These are phyloP conservation scores for Dactylellina drechsleri DNA, from an alignment of 2,329 filamentous ascomycete genomes.

Conservation along the genomic window DNA sequence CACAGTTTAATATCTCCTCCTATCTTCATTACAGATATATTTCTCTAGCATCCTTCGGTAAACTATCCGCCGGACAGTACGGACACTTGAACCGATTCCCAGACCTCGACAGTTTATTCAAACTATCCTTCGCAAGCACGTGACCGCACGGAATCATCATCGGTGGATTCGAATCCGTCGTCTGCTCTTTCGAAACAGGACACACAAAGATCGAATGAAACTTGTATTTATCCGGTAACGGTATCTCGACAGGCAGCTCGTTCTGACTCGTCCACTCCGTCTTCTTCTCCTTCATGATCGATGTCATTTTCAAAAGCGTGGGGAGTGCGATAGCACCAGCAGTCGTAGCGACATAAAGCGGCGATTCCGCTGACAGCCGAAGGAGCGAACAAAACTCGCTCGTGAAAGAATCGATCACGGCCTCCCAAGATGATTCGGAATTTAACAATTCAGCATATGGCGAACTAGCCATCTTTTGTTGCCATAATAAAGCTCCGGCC, in stretches of 20 bases:
- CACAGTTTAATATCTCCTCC: background rate
- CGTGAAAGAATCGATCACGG: conserved; percentile 86
- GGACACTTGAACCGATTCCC: conserved; percentile 83
- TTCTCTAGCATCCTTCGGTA: conserved; percentile 77
- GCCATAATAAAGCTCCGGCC: conserved; percentile 81
- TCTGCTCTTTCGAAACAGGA: conserved; percentile 95
- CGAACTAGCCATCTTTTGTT: conserved; percentile 76
- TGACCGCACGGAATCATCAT: conserved; percentile 98
- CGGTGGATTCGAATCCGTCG: conserved; percentile 88
- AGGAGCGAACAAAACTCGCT: conserved; percentile 93
- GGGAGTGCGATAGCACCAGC: conserved; percentile 92
- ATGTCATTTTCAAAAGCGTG: conserved; percentile 85
- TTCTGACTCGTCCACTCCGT: conserved; percentile 95
- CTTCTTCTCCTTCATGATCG: conserved; percentile 85
- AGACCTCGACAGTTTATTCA: conserved; percentile 82
- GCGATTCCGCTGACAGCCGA: conserved; percentile 87
- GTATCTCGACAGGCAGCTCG: conserved; percentile 83
- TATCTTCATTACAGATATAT: conserved; percentile 70
- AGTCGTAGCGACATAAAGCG: conserved; percentile 90
- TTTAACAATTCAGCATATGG: conserved; percentile 78
- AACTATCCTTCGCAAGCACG: conserved; percentile 85
- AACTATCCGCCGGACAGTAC: conserved; percentile 79
- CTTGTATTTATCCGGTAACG: conserved; percentile 71
- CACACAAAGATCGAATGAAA: conserved; percentile 99
- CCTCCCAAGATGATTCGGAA: conserved; percentile 78